A percentile compares a stretch with the other conserved stretches of the same genome.
phyloP scores from a whole-genome alignment of 2,329 filamentous ascomycete genomes.

The Thermothelomyces thermophilus region DNA sequence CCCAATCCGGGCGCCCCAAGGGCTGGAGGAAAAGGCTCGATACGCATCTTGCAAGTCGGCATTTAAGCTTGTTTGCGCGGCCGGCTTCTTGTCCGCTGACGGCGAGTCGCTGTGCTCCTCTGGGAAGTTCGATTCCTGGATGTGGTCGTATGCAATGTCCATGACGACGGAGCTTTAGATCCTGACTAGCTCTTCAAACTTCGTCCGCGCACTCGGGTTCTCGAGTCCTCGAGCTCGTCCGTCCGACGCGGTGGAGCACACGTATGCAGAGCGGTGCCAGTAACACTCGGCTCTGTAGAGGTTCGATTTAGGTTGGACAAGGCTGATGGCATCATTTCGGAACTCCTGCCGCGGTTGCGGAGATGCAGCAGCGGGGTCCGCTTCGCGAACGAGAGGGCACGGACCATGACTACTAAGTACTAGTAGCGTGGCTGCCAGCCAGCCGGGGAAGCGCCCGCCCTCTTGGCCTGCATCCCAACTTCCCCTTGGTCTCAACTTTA shows the following conservation, averaged over 20 bases:
- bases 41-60: slow-evolving; percentile 91
- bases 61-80: slow-evolving; percentile 58
- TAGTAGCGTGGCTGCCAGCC: no score
- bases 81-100: slow-evolving; percentile 37
- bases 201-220: background rate
- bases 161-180: slow-evolving; percentile 41
- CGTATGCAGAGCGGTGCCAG: background rate
- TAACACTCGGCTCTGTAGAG: slow-evolving; percentile 3
- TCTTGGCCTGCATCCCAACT: no score
- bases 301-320: slow-evolving; percentile 14
- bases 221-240: background rate
- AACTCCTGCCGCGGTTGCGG: slow-evolving; percentile 5
- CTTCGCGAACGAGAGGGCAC: background rate
- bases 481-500: no score
- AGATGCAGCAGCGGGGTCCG: slow-evolving; percentile 4
- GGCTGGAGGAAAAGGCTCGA: slow-evolving; percentile 82
- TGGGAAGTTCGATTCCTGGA: slow-evolving; percentile 72
- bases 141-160: slow-evolving; percentile 97
- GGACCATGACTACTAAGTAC: slow-evolving; percentile 1
- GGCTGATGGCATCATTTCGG: slow-evolving; percentile 17
- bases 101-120: slow-evolving; percentile 39
- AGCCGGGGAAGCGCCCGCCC: no score
- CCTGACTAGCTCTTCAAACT: background rate
- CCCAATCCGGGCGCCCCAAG: slow-evolving; percentile 84
- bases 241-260: background rate